A percentile compares a stretch with the other conserved stretches of the same genome.
Evolutionary conservation across 495 filamentous ascomycete genomes (phyloP).

Genomic region (Penicillium cinerascens): DNA sequence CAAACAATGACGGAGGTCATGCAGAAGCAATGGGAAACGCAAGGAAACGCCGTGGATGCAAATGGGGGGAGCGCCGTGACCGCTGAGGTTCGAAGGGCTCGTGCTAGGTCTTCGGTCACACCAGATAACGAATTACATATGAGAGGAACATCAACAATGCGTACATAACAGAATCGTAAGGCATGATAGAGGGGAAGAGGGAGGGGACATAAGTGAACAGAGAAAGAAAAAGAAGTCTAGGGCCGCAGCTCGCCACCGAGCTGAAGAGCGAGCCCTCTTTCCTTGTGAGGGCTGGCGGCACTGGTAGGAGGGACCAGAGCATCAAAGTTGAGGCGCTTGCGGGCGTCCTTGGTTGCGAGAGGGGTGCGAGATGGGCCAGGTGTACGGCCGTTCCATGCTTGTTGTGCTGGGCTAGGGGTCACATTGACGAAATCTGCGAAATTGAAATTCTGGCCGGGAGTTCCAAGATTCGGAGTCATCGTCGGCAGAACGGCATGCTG

Average conservation of each 20-base stretch:
- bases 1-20: conserved; percentile 3
- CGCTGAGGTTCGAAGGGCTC: not conserved
- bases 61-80: not conserved
- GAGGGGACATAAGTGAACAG: conserved; percentile 13
- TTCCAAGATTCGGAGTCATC: conserved; percentile 62
- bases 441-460: conserved; percentile 72
- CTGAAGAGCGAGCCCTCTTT: conserved; percentile 35
- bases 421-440: conserved; percentile 97
- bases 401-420: conserved; percentile 91
- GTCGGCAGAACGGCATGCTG: conserved; percentile 62
- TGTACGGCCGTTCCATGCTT: conserved; percentile 64
- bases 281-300: conserved; percentile 36
- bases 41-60: conserved; percentile 13
- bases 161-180: conserved; percentile 37
- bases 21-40: conserved; percentile 1
- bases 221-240: conserved; percentile 23
- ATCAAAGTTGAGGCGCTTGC: conserved; percentile 67
- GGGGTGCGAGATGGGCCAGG: conserved; percentile 57
- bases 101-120: not conserved
- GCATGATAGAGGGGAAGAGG: conserved; percentile 19
- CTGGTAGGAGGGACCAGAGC: conserved; percentile 51
- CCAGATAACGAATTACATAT: conserved; percentile 15
- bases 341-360: conserved; percentile 51
- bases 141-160: conserved; percentile 23
- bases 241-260: conserved; percentile 44